Evolutionary conservation across 345 rosid genomes (phyloP), one percentile per base, ranked within the genome.

Genomic region (Isatis tinctoria): DNA sequence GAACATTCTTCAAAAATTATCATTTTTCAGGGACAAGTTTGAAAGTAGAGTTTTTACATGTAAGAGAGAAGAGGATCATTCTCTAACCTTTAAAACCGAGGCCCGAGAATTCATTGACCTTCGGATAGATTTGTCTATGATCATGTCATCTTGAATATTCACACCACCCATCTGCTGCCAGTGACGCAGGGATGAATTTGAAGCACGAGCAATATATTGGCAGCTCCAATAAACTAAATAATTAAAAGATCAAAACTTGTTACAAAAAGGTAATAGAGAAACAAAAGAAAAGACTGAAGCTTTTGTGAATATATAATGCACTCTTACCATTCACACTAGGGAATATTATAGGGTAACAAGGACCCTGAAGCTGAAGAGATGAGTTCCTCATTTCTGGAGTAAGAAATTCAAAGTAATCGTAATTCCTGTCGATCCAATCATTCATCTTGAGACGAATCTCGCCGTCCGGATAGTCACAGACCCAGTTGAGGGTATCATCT

Each of bases 161-260:
- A 90, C 93, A 78, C 97, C 99, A 68, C 96, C 92, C 97, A 92
- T 90, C 83, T 84, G 92, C 78, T 86, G 85, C 97, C 99, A 95
- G 71, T 92, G 96, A 68, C 83, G 87, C 79, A 92, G 44, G 5
- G 99, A 95, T 44, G 82, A 67, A 72, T 95, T 95, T 36, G 99
- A 92, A 69, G 92, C 87, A 62, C 88, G 96, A 18, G 94, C 97
- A 48, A 95, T 81, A 68, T 81, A 90, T 74, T 95, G 97, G 75
- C 99, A 95, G 82, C 90, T 95, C 99, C 99, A 95, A 65, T 87
- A 88, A 70, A 95, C 97, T 95, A 87, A 6, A 48, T 4, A 54
- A 24, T 27, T 0, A 0, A 49, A 65, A 49, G 13, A 70, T 1
- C 30, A 37, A 48, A 59, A 1, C 41, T 64, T 35, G 27, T 65